Evolutionary conservation across 2,329 filamentous ascomycete species (phyloP).

Genomic region (Aureobasidium mangrovei): DNA sequence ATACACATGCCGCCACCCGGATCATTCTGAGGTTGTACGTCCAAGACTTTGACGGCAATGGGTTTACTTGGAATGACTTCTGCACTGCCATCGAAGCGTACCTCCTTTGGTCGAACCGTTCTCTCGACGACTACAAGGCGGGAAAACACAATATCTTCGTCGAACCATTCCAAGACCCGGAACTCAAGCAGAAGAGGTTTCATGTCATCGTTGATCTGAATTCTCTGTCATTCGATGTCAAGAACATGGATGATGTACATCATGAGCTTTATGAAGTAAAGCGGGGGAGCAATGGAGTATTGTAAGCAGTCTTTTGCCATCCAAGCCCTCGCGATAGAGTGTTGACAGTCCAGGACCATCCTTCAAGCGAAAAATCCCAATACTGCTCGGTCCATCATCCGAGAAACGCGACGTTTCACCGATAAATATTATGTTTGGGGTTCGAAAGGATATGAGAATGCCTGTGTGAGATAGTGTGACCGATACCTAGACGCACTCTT

Average conservation of each 20-base stretch:
- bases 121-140: neutral
- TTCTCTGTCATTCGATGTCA: neutral
- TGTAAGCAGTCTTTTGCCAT: neutral
- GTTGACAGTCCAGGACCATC: neutral
- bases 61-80: neutral
- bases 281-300: neutral
- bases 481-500: too few species aligned
- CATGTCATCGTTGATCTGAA: constrained; percentile 1
- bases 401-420: neutral
- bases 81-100: neutral
- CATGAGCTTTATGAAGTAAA: neutral
- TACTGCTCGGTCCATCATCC: neutral
- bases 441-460: constrained; percentile 14
- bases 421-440: constrained; percentile 1
- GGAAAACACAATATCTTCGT: neutral
- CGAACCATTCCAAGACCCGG: neutral
- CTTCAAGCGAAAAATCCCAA: neutral
- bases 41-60: neutral
- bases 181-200: neutral
- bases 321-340: neutral
- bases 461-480: too few species aligned
- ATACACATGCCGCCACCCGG: too few species aligned
- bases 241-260: neutral
- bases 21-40: neutral
- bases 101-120: neutral